Percentiles rank a stretch among this genome's conserved stretches.
Conservation (phyloP, 345 rosid species). For the Excoecaria cochinchinensis region DNA sequence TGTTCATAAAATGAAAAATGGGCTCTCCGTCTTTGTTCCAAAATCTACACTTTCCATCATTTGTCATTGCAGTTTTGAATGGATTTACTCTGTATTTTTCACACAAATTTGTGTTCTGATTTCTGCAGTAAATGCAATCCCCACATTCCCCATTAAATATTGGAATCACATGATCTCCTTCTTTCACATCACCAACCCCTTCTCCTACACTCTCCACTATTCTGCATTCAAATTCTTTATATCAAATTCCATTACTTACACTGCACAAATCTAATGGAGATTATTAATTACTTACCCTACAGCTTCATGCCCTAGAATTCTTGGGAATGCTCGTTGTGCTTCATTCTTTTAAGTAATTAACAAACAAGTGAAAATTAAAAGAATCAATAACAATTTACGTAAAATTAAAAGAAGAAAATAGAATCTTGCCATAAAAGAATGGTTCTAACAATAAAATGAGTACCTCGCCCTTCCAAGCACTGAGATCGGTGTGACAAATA, state of each 20-base stretch:
- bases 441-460: not conserved
- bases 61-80: constrained; percentile 50
- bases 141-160: constrained; percentile 70
- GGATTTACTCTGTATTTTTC: constrained; percentile 45
- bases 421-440: no score
- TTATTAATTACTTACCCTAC: constrained; percentile 45
- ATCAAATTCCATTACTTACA: not conserved
- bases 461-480: constrained; percentile 65
- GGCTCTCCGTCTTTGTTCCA: constrained; percentile 42
- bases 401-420: not conserved
- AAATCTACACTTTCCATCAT: constrained; percentile 58
- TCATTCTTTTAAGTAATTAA: constrained; percentile 41
- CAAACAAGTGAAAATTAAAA: no score
- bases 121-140: constrained; percentile 47
- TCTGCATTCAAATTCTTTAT: constrained; percentile 26
- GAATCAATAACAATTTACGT: no score
- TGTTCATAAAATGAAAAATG: constrained; percentile 60
- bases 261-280: not conserved
- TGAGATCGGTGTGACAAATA: constrained; percentile 67
- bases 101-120: constrained; percentile 47
- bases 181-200: constrained; percentile 53
- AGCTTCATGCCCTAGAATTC: constrained; percentile 79
- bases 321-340: constrained; percentile 58
- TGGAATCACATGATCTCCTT: constrained; percentile 66
- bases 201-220: constrained; percentile 69